A percentile compares a stretch with the other conserved stretches of the same genome.
Evolutionary conservation across 2,329 filamentous ascomycete genomes (phyloP).

Genomic region (Microascus cirrosus): DNA sequence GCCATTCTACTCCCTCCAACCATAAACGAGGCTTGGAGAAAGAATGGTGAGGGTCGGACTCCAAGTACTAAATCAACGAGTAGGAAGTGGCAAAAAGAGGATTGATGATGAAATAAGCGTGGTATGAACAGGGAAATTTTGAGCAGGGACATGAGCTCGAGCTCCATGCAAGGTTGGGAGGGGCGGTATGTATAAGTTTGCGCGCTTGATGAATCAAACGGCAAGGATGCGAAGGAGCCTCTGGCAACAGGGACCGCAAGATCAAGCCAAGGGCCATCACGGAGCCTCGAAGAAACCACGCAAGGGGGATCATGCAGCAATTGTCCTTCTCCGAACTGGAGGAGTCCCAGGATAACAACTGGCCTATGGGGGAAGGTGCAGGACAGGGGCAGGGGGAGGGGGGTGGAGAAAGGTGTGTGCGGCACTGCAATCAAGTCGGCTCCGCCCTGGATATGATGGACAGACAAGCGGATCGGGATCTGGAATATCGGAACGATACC

Average conservation of each 20-base stretch:
- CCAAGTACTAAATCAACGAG: background rate
- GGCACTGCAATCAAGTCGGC: background rate
- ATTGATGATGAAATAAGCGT: background rate
- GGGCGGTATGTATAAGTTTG: background rate
- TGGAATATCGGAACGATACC: background rate
- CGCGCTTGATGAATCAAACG: background rate
- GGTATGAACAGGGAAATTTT: background rate
- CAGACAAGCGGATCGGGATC: background rate
- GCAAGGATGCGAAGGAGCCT: background rate
- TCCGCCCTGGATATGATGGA: background rate
- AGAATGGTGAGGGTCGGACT: background rate
- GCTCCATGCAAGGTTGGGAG: background rate
- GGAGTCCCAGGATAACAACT: background rate
- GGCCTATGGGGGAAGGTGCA: background rate
- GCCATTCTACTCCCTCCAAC: background rate
- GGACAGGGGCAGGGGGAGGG: background rate
- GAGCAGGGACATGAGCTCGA: background rate
- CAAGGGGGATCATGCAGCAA: background rate
- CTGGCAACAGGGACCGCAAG: background rate
- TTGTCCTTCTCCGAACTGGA: background rate
- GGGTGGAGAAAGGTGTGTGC: background rate
- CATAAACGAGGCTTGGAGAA: background rate
- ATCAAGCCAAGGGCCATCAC: background rate
- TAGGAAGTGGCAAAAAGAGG: background rate
- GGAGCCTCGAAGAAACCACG: background rate